Conservation (phyloP, 129 eudicot species). For the Rutidosis leptorrhynchoides region DNA sequence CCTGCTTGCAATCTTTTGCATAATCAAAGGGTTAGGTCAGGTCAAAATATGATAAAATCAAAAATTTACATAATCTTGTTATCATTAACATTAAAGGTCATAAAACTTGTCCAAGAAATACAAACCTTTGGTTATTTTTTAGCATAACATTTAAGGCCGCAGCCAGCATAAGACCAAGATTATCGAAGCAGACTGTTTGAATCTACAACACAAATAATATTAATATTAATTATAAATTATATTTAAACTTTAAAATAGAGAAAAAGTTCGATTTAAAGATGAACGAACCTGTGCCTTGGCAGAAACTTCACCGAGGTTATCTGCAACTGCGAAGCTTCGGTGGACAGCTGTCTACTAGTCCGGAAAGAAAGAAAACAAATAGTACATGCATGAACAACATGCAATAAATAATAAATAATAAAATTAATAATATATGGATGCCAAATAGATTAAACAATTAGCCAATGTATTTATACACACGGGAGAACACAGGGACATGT, state of each 20-base stretch:
- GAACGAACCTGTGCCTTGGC: conserved; percentile 83
- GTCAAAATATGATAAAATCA: not conserved
- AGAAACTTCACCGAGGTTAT: conserved; percentile 96
- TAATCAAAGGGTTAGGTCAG: conserved; percentile 28
- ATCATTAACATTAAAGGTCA: not conserved
- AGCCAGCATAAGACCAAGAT: conserved; percentile 90
- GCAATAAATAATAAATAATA: not conserved
- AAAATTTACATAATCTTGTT: not conserved
- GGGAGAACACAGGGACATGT: too few species aligned
- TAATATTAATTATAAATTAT: too few species aligned
- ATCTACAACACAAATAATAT: conserved; percentile 49
- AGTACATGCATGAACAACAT: not conserved
- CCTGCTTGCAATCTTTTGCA: conserved; percentile 76
- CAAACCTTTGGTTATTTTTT: conserved; percentile 69
- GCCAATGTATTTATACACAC: too few species aligned
- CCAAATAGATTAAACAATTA: too few species aligned
- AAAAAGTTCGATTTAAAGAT: not conserved
- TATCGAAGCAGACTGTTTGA: conserved; percentile 93
- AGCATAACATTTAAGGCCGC: conserved; percentile 62
- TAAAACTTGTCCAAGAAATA: conserved; percentile 10
- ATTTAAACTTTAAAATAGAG: conserved; percentile 5
- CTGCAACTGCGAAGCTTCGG: conserved; percentile 89
- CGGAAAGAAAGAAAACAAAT: not conserved
- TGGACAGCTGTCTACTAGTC: conserved; percentile 79
- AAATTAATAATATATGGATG: not conserved